Percentiles rank a stretch among this genome's conserved stretches.
phyloP scores from a whole-genome alignment of 2,329 filamentous ascomycete species.

The Pseudocercospora fijiensis region DNA sequence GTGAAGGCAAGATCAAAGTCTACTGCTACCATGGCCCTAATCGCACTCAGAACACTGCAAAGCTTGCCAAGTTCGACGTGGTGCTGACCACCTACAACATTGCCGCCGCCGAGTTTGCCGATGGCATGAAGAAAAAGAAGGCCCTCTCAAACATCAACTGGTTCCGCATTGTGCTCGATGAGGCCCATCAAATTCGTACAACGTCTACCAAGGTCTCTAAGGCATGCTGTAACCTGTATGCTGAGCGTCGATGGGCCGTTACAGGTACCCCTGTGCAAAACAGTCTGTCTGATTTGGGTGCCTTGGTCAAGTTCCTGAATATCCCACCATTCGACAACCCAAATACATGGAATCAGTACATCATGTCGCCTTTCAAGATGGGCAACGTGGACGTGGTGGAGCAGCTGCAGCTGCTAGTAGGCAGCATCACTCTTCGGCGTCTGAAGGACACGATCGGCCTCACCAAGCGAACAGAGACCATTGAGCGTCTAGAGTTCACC shows the following conservation, averaged over 20 bases:
- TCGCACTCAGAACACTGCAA: conserved; percentile 66
- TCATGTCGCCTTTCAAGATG: conserved; percentile 81
- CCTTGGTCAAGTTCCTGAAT: conserved; percentile 80
- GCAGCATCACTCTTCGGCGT: conserved; percentile 89
- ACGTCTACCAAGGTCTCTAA: conserved; percentile 78
- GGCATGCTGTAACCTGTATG: conserved; percentile 75
- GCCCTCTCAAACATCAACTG: conserved; percentile 79
- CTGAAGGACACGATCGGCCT: conserved; percentile 89
- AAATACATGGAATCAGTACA: conserved; percentile 71
- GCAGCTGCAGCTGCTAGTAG: conserved; percentile 83
- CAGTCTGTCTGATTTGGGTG: conserved; percentile 82
- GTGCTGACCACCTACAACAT: conserved; percentile 93
- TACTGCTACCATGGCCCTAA: conserved; percentile 85
- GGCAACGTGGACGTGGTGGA: conserved; percentile 81
- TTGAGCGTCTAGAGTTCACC: conserved; percentile 73
- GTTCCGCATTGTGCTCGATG: conserved; percentile 91
- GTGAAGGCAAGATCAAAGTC: conserved; percentile 61
- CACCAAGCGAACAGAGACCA: conserved; percentile 68
- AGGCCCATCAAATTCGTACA: conserved; percentile 92
- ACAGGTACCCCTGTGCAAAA: conserved; percentile 97
- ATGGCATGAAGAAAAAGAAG: conserved; percentile 46
- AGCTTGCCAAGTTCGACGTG: conserved; percentile 73
- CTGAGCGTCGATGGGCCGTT: conserved; percentile 89
- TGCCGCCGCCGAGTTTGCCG: conserved; percentile 66
- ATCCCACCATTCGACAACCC: conserved; percentile 82